Evolutionary conservation across 2,329 filamentous ascomycete genomes (phyloP), one percentile per base, ranked within the genome.

Genomic region (Diaporthe citri): DNA sequence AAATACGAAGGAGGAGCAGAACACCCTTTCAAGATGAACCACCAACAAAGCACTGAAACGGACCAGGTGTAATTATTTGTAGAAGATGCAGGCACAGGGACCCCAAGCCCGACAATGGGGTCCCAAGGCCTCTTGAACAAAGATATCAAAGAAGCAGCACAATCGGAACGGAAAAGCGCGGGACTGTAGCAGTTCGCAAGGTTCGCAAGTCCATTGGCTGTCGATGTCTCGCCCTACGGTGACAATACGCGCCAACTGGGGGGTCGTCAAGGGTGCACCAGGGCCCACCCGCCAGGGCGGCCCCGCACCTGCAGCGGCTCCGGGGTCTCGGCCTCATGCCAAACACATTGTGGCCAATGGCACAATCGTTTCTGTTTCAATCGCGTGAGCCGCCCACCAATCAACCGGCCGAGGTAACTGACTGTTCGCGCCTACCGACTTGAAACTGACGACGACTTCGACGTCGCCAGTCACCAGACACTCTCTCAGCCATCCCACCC

Each of bases 311-410:
- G 36, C 71, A 55, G 71, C 59, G 59, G 25, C 34, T 36, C 64
- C 28, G 31, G 64, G 64, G 46, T 52, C 64, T 66, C 28, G 59
- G 36, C 31, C 41, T 25, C 62, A 55, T 2, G n/a, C 52, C 39
- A 67, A 73, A 64, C 48, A 48, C 64, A 67, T 67, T 67, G 46
- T 67, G 64, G 64, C 71, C 71, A 73, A 73, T 73, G 52, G 60
- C 60, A 57, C 41, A 48, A 41, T 67, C 28, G 28, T 36, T 46
- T 43, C 51, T 64, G 62, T 73, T 73, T 67, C 39, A 69, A 31
- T 17, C 60, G 4, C 10, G 60, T 12, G 28, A 59, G 51, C 59
- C 51, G 57, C 71, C 51, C 4, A 20, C 71, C 71, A 73, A 73
- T 73, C 71, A 57, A 39, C 28, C 28, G 12, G 13, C 46, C 46